phyloP scores from a whole-genome alignment of 2,329 filamentous ascomycete genomes.

The Alternaria triticina region DNA sequence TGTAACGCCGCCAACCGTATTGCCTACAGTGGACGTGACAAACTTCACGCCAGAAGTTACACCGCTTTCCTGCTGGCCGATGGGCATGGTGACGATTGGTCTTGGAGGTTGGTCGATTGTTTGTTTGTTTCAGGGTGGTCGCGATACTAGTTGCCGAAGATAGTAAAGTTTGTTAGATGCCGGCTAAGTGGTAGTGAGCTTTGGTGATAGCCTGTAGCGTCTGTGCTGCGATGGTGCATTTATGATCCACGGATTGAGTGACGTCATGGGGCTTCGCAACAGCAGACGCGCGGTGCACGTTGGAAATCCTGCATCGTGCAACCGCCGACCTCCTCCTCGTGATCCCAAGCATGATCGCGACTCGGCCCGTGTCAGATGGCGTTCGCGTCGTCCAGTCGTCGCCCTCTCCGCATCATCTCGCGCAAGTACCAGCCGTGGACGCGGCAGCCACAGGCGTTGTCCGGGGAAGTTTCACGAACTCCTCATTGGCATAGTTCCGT shows the following conservation, averaged over 20 bases:
- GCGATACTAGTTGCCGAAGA: neutral
- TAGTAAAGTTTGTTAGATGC: constrained; percentile 8
- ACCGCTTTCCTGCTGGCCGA: constrained; percentile 51
- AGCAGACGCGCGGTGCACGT: constrained; percentile 2
- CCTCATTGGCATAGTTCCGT: neutral
- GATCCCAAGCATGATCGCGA: neutral
- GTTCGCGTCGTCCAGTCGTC: neutral
- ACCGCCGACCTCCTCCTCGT: neutral
- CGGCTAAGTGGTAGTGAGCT: constrained; percentile 7
- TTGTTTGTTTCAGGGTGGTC: neutral
- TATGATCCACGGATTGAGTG: constrained; percentile 7
- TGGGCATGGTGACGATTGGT: constrained; percentile 36
- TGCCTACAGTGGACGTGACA: constrained; percentile 62
- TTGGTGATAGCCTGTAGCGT: neutral
- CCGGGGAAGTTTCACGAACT: neutral
- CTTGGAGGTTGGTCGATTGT: neutral
- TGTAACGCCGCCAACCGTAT: constrained; percentile 60
- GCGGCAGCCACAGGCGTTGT: neutral
- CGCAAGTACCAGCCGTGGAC: neutral
- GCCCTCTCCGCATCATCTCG: neutral
- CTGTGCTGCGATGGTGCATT: constrained; percentile 10
- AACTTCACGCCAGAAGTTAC: constrained; percentile 61
- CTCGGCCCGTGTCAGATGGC: neutral
- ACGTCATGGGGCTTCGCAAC: constrained; percentile 16
- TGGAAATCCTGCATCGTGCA: constrained; percentile 4